Base-by-base conservation (phyloP, 768 basidiomycete genomes). In the Termitomyces sp. region DNA sequence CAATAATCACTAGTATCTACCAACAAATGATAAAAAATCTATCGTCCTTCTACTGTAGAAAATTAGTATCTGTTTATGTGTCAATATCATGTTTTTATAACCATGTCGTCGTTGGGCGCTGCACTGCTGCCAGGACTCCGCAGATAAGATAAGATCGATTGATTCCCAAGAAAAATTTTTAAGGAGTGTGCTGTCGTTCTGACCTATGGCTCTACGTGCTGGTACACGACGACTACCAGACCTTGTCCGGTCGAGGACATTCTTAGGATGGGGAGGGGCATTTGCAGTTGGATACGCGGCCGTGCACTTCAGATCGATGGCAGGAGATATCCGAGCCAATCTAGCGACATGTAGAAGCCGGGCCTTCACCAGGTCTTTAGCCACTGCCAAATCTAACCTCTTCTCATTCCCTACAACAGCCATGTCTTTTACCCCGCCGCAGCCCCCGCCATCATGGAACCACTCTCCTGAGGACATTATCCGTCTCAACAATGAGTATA, bases 381-480 rank as follows among this genome's bases (percentile, higher is more conserved):
- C 69, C 39, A 70, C 76, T 63, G 39, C 61, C 53, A 64, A 61
- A 38, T 73, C 74, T 22, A 63, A 69, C 57, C 59, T 72, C 62
- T 70, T 71, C 62, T 65, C 70, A 67, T 68, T 71, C 62, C 73
- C 69, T 68, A 67, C 67, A 7, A 66, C 70, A 15, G 63, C 70
- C 54, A 79, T 83, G 75, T 69, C 79, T 18, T 66, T 91, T 38
- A 80, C 74, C 16, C 84, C 90, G 35, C 89, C 92, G 2, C 89
- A 92, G 67, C 69, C 81, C 32, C 74, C 91, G 3, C 87, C 86
- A 12, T 67, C 71, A 33, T 92, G 90, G 90, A 79, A 80, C 22
- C 89, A 92, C 67, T 76, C 84, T 18, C 76, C 84, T 0, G 84
- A 85, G 59, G 84, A 89, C 28, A 81, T 93, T 55, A 71, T 78